Evolutionary conservation across 441 rosid species (phyloP).

Genomic region (Cnidoscolus chayamansa): DNA sequence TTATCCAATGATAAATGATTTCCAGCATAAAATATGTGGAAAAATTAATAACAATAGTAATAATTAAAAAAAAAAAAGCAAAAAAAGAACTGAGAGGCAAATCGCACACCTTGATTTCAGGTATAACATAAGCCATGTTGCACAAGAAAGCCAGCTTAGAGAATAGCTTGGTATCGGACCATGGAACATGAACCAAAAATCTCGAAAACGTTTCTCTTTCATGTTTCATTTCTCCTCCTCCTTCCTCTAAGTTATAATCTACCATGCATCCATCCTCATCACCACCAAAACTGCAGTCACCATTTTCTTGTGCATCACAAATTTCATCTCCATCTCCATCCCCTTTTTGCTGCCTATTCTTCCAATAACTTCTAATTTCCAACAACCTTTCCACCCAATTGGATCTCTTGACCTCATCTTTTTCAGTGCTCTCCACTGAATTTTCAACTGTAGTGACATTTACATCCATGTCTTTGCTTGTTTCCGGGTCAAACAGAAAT

Average conservation of each 20-base stretch:
- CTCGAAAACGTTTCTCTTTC: conserved; percentile 49
- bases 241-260: conserved; percentile 47
- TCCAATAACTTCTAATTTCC: conserved; percentile 60
- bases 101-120: conserved; percentile 51
- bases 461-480: conserved; percentile 33
- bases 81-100: not conserved
- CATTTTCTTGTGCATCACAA: conserved; percentile 24
- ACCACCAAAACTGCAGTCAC: conserved; percentile 29
- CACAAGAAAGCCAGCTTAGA: conserved; percentile 80
- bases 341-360: conserved; percentile 34
- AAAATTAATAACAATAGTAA: too few species aligned
- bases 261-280: conserved; percentile 47
- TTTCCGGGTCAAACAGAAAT: conserved; percentile 56
- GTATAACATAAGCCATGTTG: conserved; percentile 82
- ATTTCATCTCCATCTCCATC: conserved; percentile 24
- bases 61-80: too few species aligned
- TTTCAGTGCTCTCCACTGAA: conserved; percentile 26
- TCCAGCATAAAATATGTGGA: too few species aligned
- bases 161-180: conserved; percentile 62
- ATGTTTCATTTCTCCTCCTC: conserved; percentile 28
- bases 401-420: conserved; percentile 40
- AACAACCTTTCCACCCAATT: conserved; percentile 73
- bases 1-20: not conserved
- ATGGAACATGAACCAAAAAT: conserved; percentile 46
- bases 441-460: conserved; percentile 27